Evolutionary conservation across 1,139 yeast species (phyloP).

Genomic region (Sugiyamaella neomexicana): DNA sequence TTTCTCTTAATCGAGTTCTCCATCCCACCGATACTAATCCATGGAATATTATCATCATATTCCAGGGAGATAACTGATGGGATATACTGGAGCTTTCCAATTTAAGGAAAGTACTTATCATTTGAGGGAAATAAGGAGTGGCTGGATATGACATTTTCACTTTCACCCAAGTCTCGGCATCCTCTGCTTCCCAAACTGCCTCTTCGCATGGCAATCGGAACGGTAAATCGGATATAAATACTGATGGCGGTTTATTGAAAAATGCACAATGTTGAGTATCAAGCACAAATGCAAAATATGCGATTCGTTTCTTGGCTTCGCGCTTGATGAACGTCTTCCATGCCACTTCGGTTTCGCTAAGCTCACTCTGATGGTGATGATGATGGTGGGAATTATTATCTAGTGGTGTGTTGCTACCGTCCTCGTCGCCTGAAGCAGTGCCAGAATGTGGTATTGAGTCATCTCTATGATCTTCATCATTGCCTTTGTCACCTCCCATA

Average conservation of each 20-base stretch:
- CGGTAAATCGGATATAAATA: slow-evolving; percentile 32
- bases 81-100: slow-evolving; percentile 24
- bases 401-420: slow-evolving; percentile 4
- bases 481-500: slow-evolving; percentile 23
- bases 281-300: slow-evolving; percentile 33
- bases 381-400: background rate
- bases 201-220: slow-evolving; percentile 33
- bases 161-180: slow-evolving; percentile 27
- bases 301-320: slow-evolving; percentile 31
- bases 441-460: slow-evolving; percentile 11
- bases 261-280: slow-evolving; percentile 33
- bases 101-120: slow-evolving; percentile 28
- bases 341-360: slow-evolving; percentile 22
- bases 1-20: slow-evolving; percentile 30
- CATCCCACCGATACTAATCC: slow-evolving; percentile 34
- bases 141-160: slow-evolving; percentile 22
- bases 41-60: slow-evolving; percentile 33
- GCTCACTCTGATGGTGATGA: background rate
- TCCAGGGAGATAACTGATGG: slow-evolving; percentile 32
- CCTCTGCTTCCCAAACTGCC: slow-evolving; percentile 32
- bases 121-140: slow-evolving; percentile 29
- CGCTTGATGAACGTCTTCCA: slow-evolving; percentile 31
- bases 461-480: slow-evolving; percentile 3
- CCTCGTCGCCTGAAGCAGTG: slow-evolving; percentile 14
- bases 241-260: slow-evolving; percentile 34